A percentile compares a stretch with the other conserved stretches of the same genome.
phyloP scores from a whole-genome alignment of 73 alveolate species.

The Symbiodinium natans region DNA sequence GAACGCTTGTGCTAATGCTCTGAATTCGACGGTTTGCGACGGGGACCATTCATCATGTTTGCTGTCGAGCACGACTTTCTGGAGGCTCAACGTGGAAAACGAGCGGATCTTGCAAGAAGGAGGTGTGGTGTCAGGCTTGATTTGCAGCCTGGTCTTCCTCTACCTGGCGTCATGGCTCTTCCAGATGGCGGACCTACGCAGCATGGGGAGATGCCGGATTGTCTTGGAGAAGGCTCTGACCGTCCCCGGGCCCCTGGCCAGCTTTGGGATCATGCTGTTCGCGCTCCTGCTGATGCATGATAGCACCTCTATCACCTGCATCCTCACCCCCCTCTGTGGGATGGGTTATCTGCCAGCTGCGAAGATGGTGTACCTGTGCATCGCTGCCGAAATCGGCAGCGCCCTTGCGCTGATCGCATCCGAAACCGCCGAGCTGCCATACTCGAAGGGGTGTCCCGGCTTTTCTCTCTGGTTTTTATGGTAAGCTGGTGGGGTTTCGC shows the following conservation, averaged over 20 bases:
- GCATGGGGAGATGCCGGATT: neutral
- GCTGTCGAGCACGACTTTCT: constrained; percentile 18
- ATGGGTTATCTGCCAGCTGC: constrained; percentile 40
- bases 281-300: constrained; percentile 75
- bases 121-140: constrained; percentile 55
- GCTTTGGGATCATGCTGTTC: constrained; percentile 60
- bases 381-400: neutral
- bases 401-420: constrained; percentile 51
- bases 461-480: too few relatives aligned
- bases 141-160: constrained; percentile 26
- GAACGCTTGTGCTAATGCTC: constrained; percentile 10
- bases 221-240: constrained; percentile 47
- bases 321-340: constrained; percentile 50
- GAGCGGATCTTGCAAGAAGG: constrained; percentile 45
- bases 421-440: constrained; percentile 58
- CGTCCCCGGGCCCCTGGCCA: constrained; percentile 48
- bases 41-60: constrained; percentile 19
- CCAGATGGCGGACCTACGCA: constrained; percentile 37
- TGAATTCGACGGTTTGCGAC: neutral
- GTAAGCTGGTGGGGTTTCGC: too few relatives aligned
- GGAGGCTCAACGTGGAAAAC: constrained; percentile 32
- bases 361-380: constrained; percentile 17
- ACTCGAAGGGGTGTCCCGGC: constrained; percentile 26
- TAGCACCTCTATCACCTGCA: constrained; percentile 34
- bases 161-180: neutral